Evolutionary conservation across 805 yeast genomes (phyloP), one percentile per base, ranked within the genome.

Genomic region (Priceomyces castillae): DNA sequence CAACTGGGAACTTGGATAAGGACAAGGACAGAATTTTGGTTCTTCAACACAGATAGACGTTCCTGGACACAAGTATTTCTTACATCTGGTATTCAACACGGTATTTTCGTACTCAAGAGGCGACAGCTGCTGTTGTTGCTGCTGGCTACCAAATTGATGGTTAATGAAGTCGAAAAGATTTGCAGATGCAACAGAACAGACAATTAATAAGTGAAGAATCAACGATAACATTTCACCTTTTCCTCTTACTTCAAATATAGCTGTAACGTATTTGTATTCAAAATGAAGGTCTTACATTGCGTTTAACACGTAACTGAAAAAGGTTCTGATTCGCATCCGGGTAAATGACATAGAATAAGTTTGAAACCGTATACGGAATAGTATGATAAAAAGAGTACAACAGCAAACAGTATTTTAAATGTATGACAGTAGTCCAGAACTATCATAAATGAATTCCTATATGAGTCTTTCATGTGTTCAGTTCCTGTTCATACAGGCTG

Each of bases 11-110:
- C 81, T 79, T 1, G 96, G 94, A 58, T 80, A 92, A 2, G 88
- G 89, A 61, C 99, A 94, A 1, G 97, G 96, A 61, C 99, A 94
- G 40, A 83, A 86, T 6, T 73, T 52, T 0, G 88, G 80, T 1
- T 64, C 54, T 1, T 74, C 72, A 0, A 88, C 99, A 67, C 99
- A 94, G 7, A 72, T 72, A 33, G 82, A 70, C 0, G 97, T 88
- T 52, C 83, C 95, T 3, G 88, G 88, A 59, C 99, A 94, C 28
- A 92, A 64, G 59, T 83, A 92, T 4, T 69, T 68, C 7, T 65
- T 62, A 58, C 99, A 94, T 2, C 70, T 65, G 23, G 59, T 52
- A 36, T 67, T 64, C 30, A 74, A 60, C 40, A 65, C 65, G 37
- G 62, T 54, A 11, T 56, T 49, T 47, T 75, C 80, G 42, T 65